Evolutionary conservation across 2,329 filamentous ascomycete species (phyloP).

Genomic region (Alternaria consortialis): DNA sequence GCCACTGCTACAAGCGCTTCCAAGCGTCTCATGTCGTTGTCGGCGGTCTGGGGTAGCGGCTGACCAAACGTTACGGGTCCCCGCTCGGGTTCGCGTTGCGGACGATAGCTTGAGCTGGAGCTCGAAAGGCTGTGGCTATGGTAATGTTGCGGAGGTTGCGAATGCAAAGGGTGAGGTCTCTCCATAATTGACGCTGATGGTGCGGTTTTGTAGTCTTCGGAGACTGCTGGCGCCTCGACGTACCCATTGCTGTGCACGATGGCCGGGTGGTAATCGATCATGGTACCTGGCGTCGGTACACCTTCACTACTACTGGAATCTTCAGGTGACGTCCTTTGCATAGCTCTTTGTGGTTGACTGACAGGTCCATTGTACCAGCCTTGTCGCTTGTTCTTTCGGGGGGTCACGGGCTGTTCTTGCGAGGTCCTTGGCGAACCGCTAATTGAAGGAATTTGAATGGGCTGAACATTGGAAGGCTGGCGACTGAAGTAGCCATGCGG

Average conservation of each 20-base stretch:
- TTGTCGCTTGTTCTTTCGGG: constrained; percentile 70
- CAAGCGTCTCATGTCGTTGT: constrained; percentile 64
- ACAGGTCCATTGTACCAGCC: constrained; percentile 74
- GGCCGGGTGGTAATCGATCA: constrained; percentile 61
- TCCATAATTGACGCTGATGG: constrained; percentile 48
- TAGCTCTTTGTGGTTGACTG: constrained; percentile 34
- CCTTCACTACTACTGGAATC: constrained; percentile 65
- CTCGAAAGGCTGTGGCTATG: constrained; percentile 42
- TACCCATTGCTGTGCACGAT: constrained; percentile 62
- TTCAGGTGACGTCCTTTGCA: constrained; percentile 63
- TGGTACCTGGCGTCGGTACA: constrained; percentile 62
- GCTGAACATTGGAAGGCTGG: constrained; percentile 28
- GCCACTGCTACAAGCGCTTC: constrained; percentile 72
- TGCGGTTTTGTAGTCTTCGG: constrained; percentile 53
- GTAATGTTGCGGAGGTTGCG: constrained; percentile 38
- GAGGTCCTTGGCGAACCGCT: constrained; percentile 49
- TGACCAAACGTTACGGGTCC: constrained; percentile 42
- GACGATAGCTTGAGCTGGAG: constrained; percentile 39
- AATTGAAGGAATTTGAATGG: constrained; percentile 42
- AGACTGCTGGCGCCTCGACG: constrained; percentile 55
- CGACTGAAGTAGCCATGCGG: constrained; percentile 49
- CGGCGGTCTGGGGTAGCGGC: constrained; percentile 45
- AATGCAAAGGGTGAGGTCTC: constrained; percentile 45
- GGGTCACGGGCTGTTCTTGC: constrained; percentile 57
- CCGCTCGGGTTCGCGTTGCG: constrained; percentile 44